Base-by-base conservation (phyloP, 768 basidiomycete species). In the Mycena metata region DNA sequence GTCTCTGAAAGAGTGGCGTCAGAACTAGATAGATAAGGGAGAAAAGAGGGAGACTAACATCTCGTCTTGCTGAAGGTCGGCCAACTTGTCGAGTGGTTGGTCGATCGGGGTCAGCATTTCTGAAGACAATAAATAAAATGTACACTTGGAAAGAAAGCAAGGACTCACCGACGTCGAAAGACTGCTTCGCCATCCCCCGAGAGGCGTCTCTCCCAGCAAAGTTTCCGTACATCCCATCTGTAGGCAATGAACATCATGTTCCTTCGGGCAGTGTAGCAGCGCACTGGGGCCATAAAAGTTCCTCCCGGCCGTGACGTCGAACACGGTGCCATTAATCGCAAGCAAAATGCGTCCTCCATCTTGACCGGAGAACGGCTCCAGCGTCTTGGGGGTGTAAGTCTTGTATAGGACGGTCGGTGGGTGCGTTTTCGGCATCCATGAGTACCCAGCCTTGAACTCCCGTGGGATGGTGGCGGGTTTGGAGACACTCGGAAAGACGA, bases 141-240 rank as follows among this genome's bases (percentile, higher is more conserved):
- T 26, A 11, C 6, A 35, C 12, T 17, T 3, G 19, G 33, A 24
- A 7, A 35, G 2, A 5, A n/a, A 13, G 16, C 21, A 11, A 39
- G 17, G 5, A 51, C 17, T 24, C 8, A 95, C 96, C 95, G n/a
- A 83, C 35, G 73, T 96, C 96, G 72, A 98, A 98, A 3, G 96
- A 97, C 81, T 98, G 96, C 80, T 96, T 98, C 9, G 97, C 97
- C 94, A 99, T 96, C 6, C 97, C 96, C 42, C 96, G 84, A 17
- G 95, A 96, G 2, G 97, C 97, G 80, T 99, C 97, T 55, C 96
- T 82, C 7, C 97, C 98, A 3, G 98, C 96, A 83, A 99, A 99
- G 80, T 96, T 97, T 35, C 95, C 96, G 76, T 98, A 98, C 88
- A 96, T 95, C 0, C 96, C 97, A 74, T 91, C 97, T 98, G 72